Evolutionary conservation across 768 basidiomycete genomes (phyloP).

Genomic region (Cyclocybe cylindracea): DNA sequence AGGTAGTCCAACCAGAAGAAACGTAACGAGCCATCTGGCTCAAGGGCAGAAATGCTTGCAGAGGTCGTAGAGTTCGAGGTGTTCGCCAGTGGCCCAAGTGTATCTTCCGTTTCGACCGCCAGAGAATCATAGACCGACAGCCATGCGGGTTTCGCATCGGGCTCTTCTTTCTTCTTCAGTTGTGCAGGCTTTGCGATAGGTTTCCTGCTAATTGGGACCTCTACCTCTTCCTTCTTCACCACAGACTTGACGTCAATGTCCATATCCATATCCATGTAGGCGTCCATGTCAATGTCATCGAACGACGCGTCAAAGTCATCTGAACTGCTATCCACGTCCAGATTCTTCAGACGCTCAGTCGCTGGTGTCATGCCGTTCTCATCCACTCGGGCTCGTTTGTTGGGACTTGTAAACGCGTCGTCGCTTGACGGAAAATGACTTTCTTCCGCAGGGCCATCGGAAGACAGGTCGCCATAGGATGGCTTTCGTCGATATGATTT

Average conservation of each 20-base stretch:
- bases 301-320: constrained; percentile 46
- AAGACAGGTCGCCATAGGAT: constrained; percentile 43
- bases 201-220: constrained; percentile 25
- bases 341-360: constrained; percentile 54
- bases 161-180: constrained; percentile 41
- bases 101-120: constrained; percentile 59
- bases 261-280: constrained; percentile 62
- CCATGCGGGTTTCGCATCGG: constrained; percentile 60
- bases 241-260: constrained; percentile 39
- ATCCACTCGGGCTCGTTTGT: constrained; percentile 59
- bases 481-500: constrained; percentile 33
- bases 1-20: constrained; percentile 98
- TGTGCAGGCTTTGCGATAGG: constrained; percentile 9
- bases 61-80: constrained; percentile 32
- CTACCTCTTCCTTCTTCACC: constrained; percentile 31
- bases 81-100: constrained; percentile 49
- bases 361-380: constrained; percentile 53
- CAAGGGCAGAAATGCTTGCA: constrained; percentile 58
- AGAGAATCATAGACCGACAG: constrained; percentile 76
- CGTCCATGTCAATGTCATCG: constrained; percentile 62
- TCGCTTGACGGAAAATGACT: constrained; percentile 49
- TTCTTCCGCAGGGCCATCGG: constrained; percentile 46
- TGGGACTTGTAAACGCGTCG: constrained; percentile 65
- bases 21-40: constrained; percentile 79
- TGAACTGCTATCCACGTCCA: constrained; percentile 58